Percentiles rank a stretch among this genome's conserved stretches.
phyloP scores from a whole-genome alignment of 2,329 filamentous ascomycete species.

The Neofusicoccum laricinum region DNA sequence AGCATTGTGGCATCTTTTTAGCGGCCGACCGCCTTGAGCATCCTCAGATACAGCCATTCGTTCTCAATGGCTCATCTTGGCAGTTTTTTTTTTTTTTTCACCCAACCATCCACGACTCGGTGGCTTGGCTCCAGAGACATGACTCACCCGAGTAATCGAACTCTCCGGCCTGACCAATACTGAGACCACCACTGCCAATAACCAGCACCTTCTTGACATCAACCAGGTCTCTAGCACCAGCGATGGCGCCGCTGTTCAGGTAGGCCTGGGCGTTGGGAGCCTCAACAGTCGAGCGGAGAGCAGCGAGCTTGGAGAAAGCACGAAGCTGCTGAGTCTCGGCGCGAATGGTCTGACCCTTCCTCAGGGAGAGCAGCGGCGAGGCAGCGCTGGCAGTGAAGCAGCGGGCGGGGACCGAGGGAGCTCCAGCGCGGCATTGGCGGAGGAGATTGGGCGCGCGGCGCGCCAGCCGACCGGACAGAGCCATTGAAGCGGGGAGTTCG shows the following conservation, averaged over 20 bases:
- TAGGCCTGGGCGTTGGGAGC: slow-evolving; percentile 84
- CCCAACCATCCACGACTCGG: neutral
- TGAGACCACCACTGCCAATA: slow-evolving; percentile 90
- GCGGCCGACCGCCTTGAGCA: too few species aligned
- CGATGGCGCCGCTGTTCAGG: slow-evolving; percentile 81
- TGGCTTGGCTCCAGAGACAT: neutral
- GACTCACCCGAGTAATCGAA: slow-evolving; percentile 94
- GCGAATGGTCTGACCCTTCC: slow-evolving; percentile 30
- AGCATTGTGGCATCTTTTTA: neutral
- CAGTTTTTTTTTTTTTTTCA: slow-evolving; percentile 8
- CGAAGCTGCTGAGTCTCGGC: slow-evolving; percentile 33
- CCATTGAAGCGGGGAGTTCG: slow-evolving; percentile 27
- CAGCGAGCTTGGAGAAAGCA: slow-evolving; percentile 36
- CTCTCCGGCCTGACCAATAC: slow-evolving; percentile 96
- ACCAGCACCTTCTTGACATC: slow-evolving; percentile 97
- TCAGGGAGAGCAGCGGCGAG: slow-evolving; percentile 30
- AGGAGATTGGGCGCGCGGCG: slow-evolving; percentile 36
- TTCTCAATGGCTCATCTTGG: neutral
- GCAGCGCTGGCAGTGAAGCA: slow-evolving; percentile 32
- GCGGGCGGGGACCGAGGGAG: slow-evolving; percentile 29
- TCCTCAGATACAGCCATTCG: neutral
- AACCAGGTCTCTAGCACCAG: slow-evolving; percentile 70
- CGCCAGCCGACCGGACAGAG: slow-evolving; percentile 41
- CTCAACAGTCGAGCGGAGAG: slow-evolving; percentile 52
- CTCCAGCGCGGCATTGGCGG: slow-evolving; percentile 31